phyloP scores from a whole-genome alignment of 2,329 filamentous ascomycete genomes.

The Talaromyces amestolkiae region DNA sequence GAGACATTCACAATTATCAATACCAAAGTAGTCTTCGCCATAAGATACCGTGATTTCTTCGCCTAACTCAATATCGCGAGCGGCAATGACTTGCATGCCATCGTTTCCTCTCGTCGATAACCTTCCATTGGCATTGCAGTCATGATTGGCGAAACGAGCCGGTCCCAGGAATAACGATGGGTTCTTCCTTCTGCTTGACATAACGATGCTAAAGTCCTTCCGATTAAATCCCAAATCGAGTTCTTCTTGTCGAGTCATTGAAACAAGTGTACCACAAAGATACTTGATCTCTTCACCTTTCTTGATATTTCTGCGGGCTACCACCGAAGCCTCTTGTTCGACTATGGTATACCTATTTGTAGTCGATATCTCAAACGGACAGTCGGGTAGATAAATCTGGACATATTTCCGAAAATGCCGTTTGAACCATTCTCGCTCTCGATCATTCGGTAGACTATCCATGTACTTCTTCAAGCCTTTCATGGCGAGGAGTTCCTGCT shows the following conservation, averaged over 20 bases:
- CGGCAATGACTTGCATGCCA: conserved; percentile 87
- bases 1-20: conserved; percentile 90
- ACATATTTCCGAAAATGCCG: conserved; percentile 86
- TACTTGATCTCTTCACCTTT: conserved; percentile 87
- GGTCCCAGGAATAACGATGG: conserved; percentile 92
- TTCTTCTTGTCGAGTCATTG: conserved; percentile 90
- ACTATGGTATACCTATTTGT: conserved; percentile 95
- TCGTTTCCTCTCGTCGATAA: conserved; percentile 79
- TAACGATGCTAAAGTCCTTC: conserved; percentile 95
- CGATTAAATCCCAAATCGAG: conserved; percentile 73
- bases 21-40: conserved; percentile 92
- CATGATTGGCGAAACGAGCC: conserved; percentile 94
- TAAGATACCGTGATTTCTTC: conserved; percentile 98
- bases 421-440: conserved; percentile 82
- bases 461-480: conserved; percentile 72
- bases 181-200: conserved; percentile 86
- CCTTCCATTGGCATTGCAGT: conserved; percentile 88
- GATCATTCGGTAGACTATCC: conserved; percentile 65
- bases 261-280: conserved; percentile 83
- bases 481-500: conserved; percentile 68
- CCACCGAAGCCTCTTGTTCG: conserved; percentile 82
- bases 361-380: conserved; percentile 87
- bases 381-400: conserved; percentile 88
- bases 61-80: conserved; percentile 74
- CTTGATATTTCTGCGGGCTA: conserved; percentile 73